phyloP scores from a whole-genome alignment of 2,329 filamentous ascomycete genomes.

The Venturia oleaginea region DNA sequence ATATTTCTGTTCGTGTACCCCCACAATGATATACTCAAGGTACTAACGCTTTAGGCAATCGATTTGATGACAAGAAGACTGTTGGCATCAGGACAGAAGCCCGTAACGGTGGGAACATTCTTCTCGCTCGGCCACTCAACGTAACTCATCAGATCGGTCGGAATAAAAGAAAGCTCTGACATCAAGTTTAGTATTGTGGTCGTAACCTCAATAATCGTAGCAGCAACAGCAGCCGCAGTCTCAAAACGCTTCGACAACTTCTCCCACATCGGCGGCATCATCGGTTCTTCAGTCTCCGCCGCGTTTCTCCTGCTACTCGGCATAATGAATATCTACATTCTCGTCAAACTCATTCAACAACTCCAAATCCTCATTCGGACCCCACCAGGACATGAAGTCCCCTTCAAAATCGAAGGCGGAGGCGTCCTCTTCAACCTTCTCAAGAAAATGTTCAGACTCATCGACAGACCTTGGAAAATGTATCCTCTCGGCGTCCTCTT shows the following conservation, averaged over 20 bases:
- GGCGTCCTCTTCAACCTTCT: slow-evolving; percentile 67
- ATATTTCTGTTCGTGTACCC: slow-evolving; percentile 48
- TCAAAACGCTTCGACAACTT: slow-evolving; percentile 74
- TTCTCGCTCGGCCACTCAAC: slow-evolving; percentile 93
- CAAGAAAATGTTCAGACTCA: slow-evolving; percentile 65
- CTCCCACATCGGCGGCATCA: slow-evolving; percentile 70
- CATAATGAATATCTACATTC: slow-evolving; percentile 74
- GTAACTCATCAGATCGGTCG: slow-evolving; percentile 22
- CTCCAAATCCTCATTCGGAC: slow-evolving; percentile 52
- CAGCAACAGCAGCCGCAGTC: slow-evolving; percentile 78
- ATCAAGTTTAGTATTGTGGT: slow-evolving; percentile 56
- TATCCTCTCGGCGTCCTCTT: slow-evolving; percentile 79
- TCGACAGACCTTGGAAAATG: slow-evolving; percentile 85
- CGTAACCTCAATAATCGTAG: slow-evolving; percentile 82
- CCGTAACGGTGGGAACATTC: slow-evolving; percentile 87
- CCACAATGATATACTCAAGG: background rate
- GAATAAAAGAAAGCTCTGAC: background rate
- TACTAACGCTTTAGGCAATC: slow-evolving; percentile 50
- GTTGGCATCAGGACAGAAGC: slow-evolving; percentile 73
- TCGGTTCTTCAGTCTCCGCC: slow-evolving; percentile 81
- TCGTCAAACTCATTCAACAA: slow-evolving; percentile 65
- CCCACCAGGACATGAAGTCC: slow-evolving; percentile 35
- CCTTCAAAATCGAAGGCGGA: slow-evolving; percentile 64
- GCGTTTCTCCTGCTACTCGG: slow-evolving; percentile 75
- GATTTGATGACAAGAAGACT: slow-evolving; percentile 90